Evolutionary conservation across 2,329 filamentous ascomycete genomes (phyloP).

Genomic region (Fusarium newnesense): DNA sequence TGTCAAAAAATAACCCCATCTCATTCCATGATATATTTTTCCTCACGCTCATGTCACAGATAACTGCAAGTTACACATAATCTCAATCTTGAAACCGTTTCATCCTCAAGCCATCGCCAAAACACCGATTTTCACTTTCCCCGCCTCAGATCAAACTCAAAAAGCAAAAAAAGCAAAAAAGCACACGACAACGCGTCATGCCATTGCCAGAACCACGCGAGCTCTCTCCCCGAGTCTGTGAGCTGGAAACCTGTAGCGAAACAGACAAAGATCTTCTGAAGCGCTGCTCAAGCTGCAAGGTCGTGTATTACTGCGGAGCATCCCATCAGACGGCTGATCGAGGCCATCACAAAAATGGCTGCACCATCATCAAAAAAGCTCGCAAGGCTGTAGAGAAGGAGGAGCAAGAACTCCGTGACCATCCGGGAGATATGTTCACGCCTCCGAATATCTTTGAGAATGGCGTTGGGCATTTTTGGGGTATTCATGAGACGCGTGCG

Average conservation of each 20-base stretch:
- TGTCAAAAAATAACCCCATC: not conserved
- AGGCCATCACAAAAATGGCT: constrained; percentile 52
- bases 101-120: not conserved
- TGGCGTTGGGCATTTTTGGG: constrained; percentile 56
- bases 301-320: constrained; percentile 56
- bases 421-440: constrained; percentile 40
- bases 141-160: not conserved
- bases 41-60: accelerated
- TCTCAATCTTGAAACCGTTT: accelerated
- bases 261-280: constrained; percentile 12
- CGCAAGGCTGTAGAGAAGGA: constrained; percentile 46
- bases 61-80: too few species aligned
- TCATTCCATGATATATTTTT: not conserved
- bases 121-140: not conserved
- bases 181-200: not conserved
- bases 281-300: constrained; percentile 55
- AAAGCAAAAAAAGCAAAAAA: not conserved
- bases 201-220: not conserved
- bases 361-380: constrained; percentile 50
- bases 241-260: constrained; percentile 4
- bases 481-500: constrained; percentile 51
- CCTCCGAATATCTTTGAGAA: constrained; percentile 52
- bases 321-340: constrained; percentile 55
- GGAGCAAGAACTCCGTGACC: constrained; percentile 51
- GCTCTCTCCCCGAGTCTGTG: constrained; percentile 20